phyloP scores from a whole-genome alignment of 495 filamentous ascomycete species.

The Amphirosellinia nigrospora region DNA sequence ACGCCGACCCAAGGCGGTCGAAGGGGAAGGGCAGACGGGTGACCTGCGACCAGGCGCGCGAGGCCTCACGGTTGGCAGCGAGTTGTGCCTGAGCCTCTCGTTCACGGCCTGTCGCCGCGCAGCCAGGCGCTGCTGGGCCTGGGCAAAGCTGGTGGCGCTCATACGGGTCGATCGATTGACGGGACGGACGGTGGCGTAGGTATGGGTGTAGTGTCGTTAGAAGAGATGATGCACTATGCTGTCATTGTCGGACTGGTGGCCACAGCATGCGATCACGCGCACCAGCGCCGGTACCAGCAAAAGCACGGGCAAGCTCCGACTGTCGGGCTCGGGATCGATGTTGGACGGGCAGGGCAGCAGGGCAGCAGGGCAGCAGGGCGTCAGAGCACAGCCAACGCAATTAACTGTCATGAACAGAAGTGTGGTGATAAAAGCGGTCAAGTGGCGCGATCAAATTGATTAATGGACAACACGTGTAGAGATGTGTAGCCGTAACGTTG shows the following conservation, averaged over 20 bases:
- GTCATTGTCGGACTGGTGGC: conserved; percentile 13
- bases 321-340: not conserved
- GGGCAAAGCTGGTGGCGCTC: conserved; percentile 79
- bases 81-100: conserved; percentile 61
- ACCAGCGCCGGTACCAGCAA: not conserved
- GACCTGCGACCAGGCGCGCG: conserved; percentile 61
- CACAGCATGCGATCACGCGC: not conserved
- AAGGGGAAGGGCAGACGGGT: conserved; percentile 70
- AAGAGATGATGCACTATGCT: not conserved
- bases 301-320: not conserved
- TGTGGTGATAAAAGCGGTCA: not conserved
- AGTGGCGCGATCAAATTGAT: not conserved
- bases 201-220: conserved; percentile 18
- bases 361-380: no score
- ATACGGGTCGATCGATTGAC: conserved; percentile 50
- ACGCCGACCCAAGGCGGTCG: conserved; percentile 60
- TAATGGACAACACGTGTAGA: not conserved
- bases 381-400: not conserved
- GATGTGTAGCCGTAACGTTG: not conserved
- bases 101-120: conserved; percentile 78
- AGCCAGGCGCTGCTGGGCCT: conserved; percentile 81
- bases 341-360: no score
- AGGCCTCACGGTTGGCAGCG: conserved; percentile 62
- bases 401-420: not conserved
- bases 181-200: not conserved